Conservation (phyloP, 163 green algal species). For the Chlorella variabilis region DNA sequence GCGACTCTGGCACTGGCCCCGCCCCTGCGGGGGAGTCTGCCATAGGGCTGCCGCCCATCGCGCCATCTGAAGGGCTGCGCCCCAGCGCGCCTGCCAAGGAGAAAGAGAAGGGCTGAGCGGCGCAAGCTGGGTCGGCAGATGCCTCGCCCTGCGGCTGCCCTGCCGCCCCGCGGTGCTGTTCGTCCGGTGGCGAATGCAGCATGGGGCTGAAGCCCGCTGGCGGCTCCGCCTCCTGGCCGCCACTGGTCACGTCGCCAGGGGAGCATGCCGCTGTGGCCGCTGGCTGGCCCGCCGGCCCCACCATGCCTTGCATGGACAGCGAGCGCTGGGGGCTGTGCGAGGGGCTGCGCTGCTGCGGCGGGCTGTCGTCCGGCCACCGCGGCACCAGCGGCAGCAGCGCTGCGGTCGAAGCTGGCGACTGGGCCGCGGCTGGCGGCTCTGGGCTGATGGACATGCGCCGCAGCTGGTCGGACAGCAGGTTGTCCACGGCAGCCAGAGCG, state of each 20-base stretch:
- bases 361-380: background rate
- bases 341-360: conserved; percentile 19
- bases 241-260: background rate
- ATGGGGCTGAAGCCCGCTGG: background rate
- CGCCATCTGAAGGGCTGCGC: background rate
- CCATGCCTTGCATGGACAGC: conserved; percentile 34
- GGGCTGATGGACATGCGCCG: conserved; percentile 31
- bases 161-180: background rate
- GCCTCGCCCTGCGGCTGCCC: background rate
- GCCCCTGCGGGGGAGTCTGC: background rate
- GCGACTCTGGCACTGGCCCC: background rate
- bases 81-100: background rate
- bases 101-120: background rate
- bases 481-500: conserved; percentile 6
- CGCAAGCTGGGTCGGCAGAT: background rate
- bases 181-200: background rate
- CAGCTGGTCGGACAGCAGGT: conserved; percentile 11
- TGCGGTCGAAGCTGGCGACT: background rate
- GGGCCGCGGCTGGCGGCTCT: background rate
- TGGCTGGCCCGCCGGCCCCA: background rate
- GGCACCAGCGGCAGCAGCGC: too few relatives aligned
- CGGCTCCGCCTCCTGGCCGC: too few relatives aligned
- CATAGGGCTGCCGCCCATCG: conserved; percentile 17
- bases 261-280: background rate
- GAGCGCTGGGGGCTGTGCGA: conserved; percentile 20